Conservation (phyloP, 805 yeast species). For the Candida morakotiae region DNA sequence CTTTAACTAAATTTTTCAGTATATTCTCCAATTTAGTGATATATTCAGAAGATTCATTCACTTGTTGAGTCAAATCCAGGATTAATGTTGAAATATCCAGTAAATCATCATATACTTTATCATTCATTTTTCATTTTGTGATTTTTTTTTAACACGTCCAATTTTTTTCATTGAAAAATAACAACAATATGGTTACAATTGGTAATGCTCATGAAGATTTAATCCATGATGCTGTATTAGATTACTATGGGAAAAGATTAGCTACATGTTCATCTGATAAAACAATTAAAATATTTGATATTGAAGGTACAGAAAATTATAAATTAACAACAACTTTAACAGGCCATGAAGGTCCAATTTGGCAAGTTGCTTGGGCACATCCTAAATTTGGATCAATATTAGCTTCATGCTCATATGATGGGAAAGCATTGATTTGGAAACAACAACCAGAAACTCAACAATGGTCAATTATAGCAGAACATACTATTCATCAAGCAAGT, state of each 20-base stretch:
- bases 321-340: slow-evolving; percentile 76
- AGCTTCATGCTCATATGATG: slow-evolving; percentile 95
- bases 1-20: slow-evolving; percentile 15
- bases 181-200: slow-evolving; percentile 67
- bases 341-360: slow-evolving; percentile 97
- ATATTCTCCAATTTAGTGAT: slow-evolving; percentile 16
- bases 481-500: slow-evolving; percentile 85
- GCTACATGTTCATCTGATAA: slow-evolving; percentile 97
- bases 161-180: slow-evolving; percentile 1
- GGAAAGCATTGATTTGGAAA: slow-evolving; percentile 91
- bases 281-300: slow-evolving; percentile 90
- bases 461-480: slow-evolving; percentile 87
- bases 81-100: slow-evolving; percentile 14
- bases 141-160: slow-evolving; percentile 9
- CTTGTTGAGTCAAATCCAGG: slow-evolving; percentile 15
- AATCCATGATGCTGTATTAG: slow-evolving; percentile 95
- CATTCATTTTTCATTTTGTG: slow-evolving; percentile 12
- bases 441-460: slow-evolving; percentile 72
- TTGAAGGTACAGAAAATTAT: slow-evolving; percentile 77
- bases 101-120: slow-evolving; percentile 16
- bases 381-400: slow-evolving; percentile 94
- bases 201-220: slow-evolving; percentile 89
- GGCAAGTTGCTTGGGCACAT: slow-evolving; percentile 99
- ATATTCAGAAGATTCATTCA: slow-evolving; percentile 16
- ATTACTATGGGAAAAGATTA: slow-evolving; percentile 91